phyloP scores from a whole-genome alignment of 2,329 filamentous ascomycete genomes.

The Paecilomyces variotii region DNA sequence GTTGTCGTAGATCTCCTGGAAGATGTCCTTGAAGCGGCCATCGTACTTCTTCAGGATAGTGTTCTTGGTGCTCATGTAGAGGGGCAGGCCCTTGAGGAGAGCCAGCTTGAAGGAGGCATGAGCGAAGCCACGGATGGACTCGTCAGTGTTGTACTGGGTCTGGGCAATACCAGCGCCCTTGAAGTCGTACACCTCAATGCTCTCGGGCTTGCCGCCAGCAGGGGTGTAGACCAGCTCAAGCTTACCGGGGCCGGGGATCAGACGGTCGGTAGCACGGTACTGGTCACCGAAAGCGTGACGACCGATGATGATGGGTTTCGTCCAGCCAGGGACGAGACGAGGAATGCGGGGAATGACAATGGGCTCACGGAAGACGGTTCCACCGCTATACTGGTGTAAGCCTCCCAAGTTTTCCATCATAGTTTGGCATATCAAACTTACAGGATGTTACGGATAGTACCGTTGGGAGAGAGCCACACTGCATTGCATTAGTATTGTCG shows the following conservation, averaged over 20 bases:
- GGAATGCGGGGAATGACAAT: conserved; percentile 94
- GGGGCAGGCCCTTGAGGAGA: conserved; percentile 73
- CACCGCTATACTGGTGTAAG: conserved; percentile 48
- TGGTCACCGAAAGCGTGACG: conserved; percentile 98
- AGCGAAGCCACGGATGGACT: conserved; percentile 89
- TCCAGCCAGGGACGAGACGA: conserved; percentile 91
- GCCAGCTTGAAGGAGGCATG: conserved; percentile 97
- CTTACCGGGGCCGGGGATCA: conserved; percentile 74
- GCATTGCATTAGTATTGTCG: background rate
- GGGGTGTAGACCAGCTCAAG: conserved; percentile 94
- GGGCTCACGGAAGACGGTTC: conserved; percentile 97
- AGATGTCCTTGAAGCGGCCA: conserved; percentile 98
- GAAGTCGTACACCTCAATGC: conserved; percentile 87
- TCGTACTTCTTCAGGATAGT: conserved; percentile 99
- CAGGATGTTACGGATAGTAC: conserved; percentile 64
- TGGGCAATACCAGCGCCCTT: conserved; percentile 78
- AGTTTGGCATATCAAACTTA: conserved; percentile 20
- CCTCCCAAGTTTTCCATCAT: background rate
- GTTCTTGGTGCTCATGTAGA: conserved; percentile 99
- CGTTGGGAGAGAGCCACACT: conserved; percentile 99
- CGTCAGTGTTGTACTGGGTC: conserved; percentile 97
- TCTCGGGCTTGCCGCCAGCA: conserved; percentile 65
- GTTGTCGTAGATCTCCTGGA: conserved; percentile 90
- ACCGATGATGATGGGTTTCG: conserved; percentile 98
- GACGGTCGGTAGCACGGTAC: conserved; percentile 90